phyloP scores from a whole-genome alignment of 2,329 filamentous ascomycete species.

The Cercospora janseana region DNA sequence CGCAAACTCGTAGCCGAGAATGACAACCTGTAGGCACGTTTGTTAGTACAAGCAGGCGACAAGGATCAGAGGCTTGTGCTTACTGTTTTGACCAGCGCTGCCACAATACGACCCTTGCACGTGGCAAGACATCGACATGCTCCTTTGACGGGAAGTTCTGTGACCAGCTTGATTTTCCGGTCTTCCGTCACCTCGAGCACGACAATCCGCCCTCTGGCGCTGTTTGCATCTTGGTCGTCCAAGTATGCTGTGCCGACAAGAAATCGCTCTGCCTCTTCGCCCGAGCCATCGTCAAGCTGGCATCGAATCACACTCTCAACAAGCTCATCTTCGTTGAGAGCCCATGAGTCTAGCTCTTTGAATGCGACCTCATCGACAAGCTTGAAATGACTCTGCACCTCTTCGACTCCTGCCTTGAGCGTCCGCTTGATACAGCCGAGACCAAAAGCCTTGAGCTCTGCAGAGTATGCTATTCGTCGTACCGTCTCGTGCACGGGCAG shows the following conservation, averaged over 20 bases:
- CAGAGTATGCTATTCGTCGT: constrained; percentile 80
- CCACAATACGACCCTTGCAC: constrained; percentile 74
- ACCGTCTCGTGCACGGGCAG: constrained; percentile 79
- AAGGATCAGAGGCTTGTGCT: not conserved
- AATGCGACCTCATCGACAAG: constrained; percentile 90
- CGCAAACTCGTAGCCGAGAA: constrained; percentile 58
- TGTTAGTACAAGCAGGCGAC: constrained; percentile 47
- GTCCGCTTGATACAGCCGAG: constrained; percentile 80
- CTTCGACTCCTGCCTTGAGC: constrained; percentile 68
- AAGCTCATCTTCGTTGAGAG: constrained; percentile 67
- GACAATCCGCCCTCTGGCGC: constrained; percentile 72
- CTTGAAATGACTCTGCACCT: constrained; percentile 75
- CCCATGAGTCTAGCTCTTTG: constrained; percentile 69
- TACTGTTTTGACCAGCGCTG: constrained; percentile 78
- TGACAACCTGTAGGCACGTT: constrained; percentile 47
- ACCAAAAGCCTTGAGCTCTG: constrained; percentile 75
- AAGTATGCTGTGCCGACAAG: constrained; percentile 86
- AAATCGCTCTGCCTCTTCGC: constrained; percentile 68
- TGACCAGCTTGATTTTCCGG: constrained; percentile 69
- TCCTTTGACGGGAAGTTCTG: constrained; percentile 69
- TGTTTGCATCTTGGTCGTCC: constrained; percentile 54
- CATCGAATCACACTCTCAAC: constrained; percentile 81
- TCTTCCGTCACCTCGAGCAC: constrained; percentile 79
- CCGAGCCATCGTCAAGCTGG: constrained; percentile 62
- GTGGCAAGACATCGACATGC: constrained; percentile 77